Evolutionary conservation across 495 filamentous ascomycete genomes (phyloP), one percentile per base, ranked within the genome.

Genomic region (Aspergillus panamensis): DNA sequence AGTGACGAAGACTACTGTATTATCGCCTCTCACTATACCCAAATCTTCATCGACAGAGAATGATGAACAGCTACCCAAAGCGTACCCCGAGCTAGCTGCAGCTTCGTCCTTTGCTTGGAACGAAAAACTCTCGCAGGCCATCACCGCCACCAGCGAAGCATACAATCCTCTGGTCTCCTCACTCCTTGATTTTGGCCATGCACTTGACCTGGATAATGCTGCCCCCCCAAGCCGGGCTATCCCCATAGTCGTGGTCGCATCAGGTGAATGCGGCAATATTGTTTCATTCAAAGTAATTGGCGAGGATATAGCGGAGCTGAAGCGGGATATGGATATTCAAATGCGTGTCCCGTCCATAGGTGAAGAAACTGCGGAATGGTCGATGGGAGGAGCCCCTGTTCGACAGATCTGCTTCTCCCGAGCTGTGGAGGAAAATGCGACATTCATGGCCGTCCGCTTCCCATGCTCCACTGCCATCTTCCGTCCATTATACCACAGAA

Each of bases 371-470:
- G 74, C 73, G 8, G 78, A 82, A 67, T 87, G 85, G 83, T 69
- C 61, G 33, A 80, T 79, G 17, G 77, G 76, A 49, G 77, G 79
- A 10, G 76, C 75, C 12, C 80, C 84, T 7, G 85, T 95, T 57
- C 80, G 78, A 42, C 82, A 89, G 64, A 71, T 96, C 30, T 82
- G 81, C 61, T 91, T 88, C 67, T 79, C 84, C 16, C 68, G 79
- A 37, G 69, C 81, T 35, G 43, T 69, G 13, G 77, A 79, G 17
- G 73, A 70, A 44, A 72, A 76, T 30, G 69, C 77, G 14, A 72
- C 77, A 9, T 88, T 84, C 80, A 72, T 92, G 61, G 78, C 87
- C 17, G 81, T 86, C 37, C 84, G 87, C 31, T 82, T 83, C 42
- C 66, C 74, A 19, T 69, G 73, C 3, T 76, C 75, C 8, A 88